Conservation (phyloP, 768 basidiomycete species). For the Mycena metata region DNA sequence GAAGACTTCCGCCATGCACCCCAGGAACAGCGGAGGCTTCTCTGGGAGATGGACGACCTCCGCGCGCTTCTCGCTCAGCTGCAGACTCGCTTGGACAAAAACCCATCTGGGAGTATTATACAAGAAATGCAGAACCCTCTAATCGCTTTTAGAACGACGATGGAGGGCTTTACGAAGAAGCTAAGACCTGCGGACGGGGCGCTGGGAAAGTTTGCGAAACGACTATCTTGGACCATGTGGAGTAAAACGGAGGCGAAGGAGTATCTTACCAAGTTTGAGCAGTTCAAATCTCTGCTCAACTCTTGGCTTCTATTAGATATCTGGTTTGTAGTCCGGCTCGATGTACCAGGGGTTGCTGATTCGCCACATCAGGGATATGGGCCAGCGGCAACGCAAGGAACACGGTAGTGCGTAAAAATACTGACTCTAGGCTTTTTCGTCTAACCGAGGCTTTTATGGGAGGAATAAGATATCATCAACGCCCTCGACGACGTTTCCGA, state of each 20-base stretch:
- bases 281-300: slow-evolving; percentile 10
- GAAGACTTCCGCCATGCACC: slow-evolving; percentile 3
- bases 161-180: background rate
- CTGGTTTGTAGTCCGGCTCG: background rate
- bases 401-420: slow-evolving; percentile 4
- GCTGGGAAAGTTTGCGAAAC: background rate
- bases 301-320: slow-evolving; percentile 3
- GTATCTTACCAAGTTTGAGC: background rate
- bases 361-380: slow-evolving; percentile 8
- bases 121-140: background rate
- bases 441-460: background rate
- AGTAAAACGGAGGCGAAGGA: slow-evolving; percentile 1
- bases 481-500: background rate
- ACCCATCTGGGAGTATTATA: background rate
- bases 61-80: background rate
- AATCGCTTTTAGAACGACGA: background rate
- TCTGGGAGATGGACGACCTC: slow-evolving; percentile 2
- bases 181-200: background rate
- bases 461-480: background rate
- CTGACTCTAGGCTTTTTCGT: too few species aligned
- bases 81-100: background rate
- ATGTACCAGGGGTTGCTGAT: background rate
- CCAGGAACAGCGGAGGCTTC: background rate
- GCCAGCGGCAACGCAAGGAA: slow-evolving; percentile 4
- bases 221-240: slow-evolving; percentile 1